Conservation (phyloP, 352 stramenopile species). For the Globisporangium echinulatum region DNA sequence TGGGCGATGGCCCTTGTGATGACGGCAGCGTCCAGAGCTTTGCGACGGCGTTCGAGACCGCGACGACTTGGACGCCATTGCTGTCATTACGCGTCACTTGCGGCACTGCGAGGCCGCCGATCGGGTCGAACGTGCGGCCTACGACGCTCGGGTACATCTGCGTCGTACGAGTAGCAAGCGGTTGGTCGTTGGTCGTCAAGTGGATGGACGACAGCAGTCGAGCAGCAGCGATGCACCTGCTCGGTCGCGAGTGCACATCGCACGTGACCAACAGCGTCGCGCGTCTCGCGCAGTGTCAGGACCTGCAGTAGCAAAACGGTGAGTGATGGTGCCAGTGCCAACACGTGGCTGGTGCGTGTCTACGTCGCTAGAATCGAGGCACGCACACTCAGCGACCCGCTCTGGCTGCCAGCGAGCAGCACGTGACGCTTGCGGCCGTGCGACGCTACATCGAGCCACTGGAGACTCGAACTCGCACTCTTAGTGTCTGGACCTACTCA, state of each 20-base stretch:
- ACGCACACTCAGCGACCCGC: constrained; percentile 34
- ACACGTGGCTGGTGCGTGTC: neutral
- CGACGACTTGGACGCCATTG: constrained; percentile 20
- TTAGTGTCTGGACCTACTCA: constrained; percentile 9
- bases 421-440: constrained; percentile 12
- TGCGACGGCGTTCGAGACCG: constrained; percentile 24
- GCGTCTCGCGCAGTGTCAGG: neutral
- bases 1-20: neutral
- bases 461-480: constrained; percentile 16
- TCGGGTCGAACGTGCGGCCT: constrained; percentile 18
- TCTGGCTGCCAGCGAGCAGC: constrained; percentile 26
- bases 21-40: constrained; percentile 20
- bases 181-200: neutral
- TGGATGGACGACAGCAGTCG: neutral
- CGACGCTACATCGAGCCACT: constrained; percentile 13
- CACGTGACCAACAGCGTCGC: neutral
- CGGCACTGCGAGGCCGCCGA: constrained; percentile 21
- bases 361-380: too few species aligned
- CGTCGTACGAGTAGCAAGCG: too few species aligned
- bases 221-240: constrained; percentile 1
- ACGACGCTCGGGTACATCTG: constrained; percentile 35
- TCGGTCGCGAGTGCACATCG: constrained; percentile 7
- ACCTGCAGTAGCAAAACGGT: neutral
- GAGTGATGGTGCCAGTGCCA: neutral
- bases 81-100: neutral